Conservation (phyloP, 208 protist genomes). For the Trypanosoma cruzi region DNA sequence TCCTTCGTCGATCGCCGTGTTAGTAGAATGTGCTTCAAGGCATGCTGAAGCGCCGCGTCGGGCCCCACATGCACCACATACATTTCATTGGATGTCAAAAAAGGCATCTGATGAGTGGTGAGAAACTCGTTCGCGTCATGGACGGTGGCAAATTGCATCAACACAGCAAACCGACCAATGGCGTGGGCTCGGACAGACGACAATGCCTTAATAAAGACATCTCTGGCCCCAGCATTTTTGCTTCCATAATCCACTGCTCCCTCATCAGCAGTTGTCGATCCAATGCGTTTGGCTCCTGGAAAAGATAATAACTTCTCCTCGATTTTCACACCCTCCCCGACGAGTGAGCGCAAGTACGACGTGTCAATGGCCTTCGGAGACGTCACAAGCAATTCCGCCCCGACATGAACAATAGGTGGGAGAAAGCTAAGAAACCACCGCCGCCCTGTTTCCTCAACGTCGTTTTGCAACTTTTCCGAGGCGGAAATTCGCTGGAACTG, state of each 20-base stretch:
- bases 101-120: conserved; percentile 36
- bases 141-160: conserved; percentile 45
- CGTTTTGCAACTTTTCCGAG: conserved; percentile 55
- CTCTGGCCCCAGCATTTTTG: background rate
- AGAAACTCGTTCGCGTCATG: conserved; percentile 60
- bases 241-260: background rate
- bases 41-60: conserved; percentile 17
- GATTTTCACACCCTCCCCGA: conserved; percentile 18
- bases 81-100: conserved; percentile 42
- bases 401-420: conserved; percentile 43
- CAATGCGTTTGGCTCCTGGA: conserved; percentile 24
- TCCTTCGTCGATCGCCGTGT: conserved; percentile 23
- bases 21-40: conserved; percentile 34
- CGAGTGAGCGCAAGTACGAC: conserved; percentile 16
- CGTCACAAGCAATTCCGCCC: conserved; percentile 45
- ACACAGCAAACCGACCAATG: conserved; percentile 47
- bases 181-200: conserved; percentile 35
- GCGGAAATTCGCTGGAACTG: conserved; percentile 80
- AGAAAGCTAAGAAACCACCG: conserved; percentile 51
- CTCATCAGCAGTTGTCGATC: background rate
- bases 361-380: conserved; percentile 35
- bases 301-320: conserved; percentile 35
- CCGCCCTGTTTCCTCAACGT: conserved; percentile 35
- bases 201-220: conserved; percentile 24
- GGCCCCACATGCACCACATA: conserved; percentile 46